Conservation (phyloP, 2,329 filamentous ascomycete species). For the Neonectria ditissima region DNA sequence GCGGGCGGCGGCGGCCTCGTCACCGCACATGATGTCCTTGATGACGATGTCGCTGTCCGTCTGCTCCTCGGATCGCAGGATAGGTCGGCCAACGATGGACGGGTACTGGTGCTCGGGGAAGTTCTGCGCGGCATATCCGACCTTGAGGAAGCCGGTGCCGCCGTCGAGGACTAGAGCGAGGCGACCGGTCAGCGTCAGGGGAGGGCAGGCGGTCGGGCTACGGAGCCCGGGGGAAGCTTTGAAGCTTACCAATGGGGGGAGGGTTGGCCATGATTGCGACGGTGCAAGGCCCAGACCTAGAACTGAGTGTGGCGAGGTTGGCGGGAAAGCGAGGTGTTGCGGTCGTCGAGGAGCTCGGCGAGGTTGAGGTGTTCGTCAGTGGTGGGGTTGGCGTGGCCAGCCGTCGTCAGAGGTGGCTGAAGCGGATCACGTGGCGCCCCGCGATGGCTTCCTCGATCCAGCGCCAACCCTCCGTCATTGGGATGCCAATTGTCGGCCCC, state of each 20-base stretch:
- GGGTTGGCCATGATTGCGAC: conserved; percentile 61
- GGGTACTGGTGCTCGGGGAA: conserved; percentile 99
- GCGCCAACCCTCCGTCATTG: conserved; percentile 11
- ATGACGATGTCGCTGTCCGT: conserved; percentile 72
- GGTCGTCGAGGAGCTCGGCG: conserved; percentile 42
- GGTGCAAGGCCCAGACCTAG: conserved; percentile 31
- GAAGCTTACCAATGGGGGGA: conserved; percentile 65
- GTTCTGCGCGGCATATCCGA: conserved; percentile 99
- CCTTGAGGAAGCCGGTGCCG: conserved; percentile 99
- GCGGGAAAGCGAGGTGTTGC: conserved; percentile 38
- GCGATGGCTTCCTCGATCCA: conserved; percentile 33
- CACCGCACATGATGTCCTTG: conserved; percentile 99
- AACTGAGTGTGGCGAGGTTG: conserved; percentile 30
- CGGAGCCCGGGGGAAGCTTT: conserved; percentile 25
- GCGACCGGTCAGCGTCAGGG: conserved; percentile 42
- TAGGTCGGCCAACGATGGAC: conserved; percentile 97
- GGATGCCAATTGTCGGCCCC: conserved; percentile 7
- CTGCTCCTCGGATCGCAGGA: conserved; percentile 94
- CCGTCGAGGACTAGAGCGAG: conserved; percentile 87
- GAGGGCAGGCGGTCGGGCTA: conserved; percentile 29
- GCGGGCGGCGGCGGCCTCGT: conserved; percentile 94
- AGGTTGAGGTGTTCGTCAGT: conserved; percentile 49
- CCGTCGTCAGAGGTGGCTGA: conserved; percentile 53
- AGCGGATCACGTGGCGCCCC: conserved; percentile 55
- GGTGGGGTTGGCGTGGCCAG: conserved; percentile 49